These are phyloP conservation scores for Ochromonas danica DNA, from an alignment of 108 stramenopile genomes.

Conservation along the genomic window DNA sequence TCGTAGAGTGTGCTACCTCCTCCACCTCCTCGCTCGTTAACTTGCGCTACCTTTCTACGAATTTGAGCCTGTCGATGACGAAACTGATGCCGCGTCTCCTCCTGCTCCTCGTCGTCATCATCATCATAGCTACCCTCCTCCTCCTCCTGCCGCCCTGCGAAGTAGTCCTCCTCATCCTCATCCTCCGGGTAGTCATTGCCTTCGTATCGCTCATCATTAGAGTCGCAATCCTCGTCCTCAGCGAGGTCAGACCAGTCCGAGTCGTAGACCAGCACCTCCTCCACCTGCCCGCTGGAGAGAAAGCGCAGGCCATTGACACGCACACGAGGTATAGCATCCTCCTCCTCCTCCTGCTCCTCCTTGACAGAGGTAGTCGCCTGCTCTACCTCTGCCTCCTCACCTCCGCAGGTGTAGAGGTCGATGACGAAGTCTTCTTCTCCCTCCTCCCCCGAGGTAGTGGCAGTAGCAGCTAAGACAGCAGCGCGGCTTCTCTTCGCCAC, in stretches of 20 bases:
- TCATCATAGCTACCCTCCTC: neutral
- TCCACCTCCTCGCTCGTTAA: neutral
- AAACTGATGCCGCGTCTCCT: neutral
- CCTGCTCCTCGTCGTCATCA: neutral
- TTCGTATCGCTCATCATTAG: slow-evolving; percentile 30
- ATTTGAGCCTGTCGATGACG: neutral
- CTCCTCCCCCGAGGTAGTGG: no score
- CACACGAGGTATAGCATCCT: no score
- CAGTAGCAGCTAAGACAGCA: no score
- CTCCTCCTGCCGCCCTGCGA: no score
- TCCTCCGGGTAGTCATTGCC: slow-evolving; percentile 35
- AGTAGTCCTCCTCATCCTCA: neutral
- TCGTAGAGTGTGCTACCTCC: neutral
- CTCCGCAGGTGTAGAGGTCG: no score
- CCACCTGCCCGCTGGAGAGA: neutral
- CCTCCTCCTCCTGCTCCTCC: no score
- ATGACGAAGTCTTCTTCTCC: no score
- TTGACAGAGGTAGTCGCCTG: no score
- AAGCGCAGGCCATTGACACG: neutral
- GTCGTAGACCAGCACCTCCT: slow-evolving; percentile 5
- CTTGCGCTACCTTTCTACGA: no score
- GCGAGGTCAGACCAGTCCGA: slow-evolving; percentile 30
- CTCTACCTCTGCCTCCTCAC: no score
- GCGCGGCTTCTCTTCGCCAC: no score
- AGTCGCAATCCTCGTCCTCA: slow-evolving; percentile 29